Conservation (phyloP, 352 stramenopile genomes). For the Phytopythium boreale region DNA sequence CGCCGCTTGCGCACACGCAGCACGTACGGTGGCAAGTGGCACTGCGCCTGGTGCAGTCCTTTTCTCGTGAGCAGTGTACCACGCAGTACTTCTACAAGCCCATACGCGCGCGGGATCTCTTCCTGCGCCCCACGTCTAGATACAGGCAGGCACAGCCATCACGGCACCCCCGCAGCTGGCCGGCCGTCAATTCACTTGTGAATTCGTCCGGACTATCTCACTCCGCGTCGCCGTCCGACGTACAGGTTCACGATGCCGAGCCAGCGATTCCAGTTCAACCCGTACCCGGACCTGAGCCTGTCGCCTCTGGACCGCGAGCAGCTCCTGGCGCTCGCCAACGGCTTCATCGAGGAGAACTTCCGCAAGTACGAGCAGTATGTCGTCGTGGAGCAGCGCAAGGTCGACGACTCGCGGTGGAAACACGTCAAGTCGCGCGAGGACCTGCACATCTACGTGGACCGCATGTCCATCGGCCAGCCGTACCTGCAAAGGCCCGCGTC, state of each 20-base stretch:
- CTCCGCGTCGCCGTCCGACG: background rate
- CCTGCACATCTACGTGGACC: conserved; percentile 24
- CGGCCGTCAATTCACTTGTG: conserved; percentile 12
- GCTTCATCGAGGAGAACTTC: conserved; percentile 30
- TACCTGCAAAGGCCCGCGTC: background rate
- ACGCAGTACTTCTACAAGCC: background rate
- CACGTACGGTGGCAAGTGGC: background rate
- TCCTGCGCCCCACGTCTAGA: background rate
- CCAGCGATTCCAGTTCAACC: conserved; percentile 20
- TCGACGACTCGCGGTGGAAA: conserved; percentile 32
- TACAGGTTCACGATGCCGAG: conserved; percentile 16
- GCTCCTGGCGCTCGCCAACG: conserved; percentile 21
- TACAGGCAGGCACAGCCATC: too few species aligned
- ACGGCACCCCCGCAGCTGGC: too few species aligned
- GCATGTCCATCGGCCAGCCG: conserved; percentile 8
- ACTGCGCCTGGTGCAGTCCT: background rate
- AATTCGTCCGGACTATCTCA: conserved; percentile 10
- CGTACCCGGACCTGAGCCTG: conserved; percentile 22
- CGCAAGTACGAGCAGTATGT: conserved; percentile 36
- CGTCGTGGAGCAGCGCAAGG: conserved; percentile 18
- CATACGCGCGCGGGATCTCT: background rate
- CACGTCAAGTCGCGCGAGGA: conserved; percentile 28
- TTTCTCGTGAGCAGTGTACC: background rate
- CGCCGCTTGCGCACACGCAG: background rate
- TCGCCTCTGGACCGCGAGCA: conserved; percentile 21